Evolutionary conservation across 305 asterid species (phyloP).

Genomic region (Fraxinus latifolia): DNA sequence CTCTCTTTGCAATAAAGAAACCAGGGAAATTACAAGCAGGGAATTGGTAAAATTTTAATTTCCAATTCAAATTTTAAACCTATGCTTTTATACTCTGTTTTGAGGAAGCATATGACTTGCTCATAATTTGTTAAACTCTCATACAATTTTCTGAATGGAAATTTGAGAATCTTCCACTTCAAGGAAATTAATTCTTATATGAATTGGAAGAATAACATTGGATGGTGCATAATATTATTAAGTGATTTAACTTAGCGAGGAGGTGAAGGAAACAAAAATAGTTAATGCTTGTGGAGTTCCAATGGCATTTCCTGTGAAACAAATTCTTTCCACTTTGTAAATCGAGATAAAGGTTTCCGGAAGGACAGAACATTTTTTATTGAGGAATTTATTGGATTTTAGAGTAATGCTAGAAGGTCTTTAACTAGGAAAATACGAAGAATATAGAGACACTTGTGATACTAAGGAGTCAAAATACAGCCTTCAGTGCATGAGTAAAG

Average conservation of each 20-base stretch:
- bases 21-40: background rate
- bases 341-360: background rate
- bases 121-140: background rate
- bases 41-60: background rate
- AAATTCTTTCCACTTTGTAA: background rate
- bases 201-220: background rate
- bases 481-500: background rate
- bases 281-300: background rate
- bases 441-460: background rate
- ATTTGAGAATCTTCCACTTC: background rate
- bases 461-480: background rate
- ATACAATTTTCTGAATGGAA: background rate
- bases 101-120: background rate
- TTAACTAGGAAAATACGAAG: background rate
- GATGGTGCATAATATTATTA: background rate
- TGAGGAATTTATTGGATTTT: background rate
- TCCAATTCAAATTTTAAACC: background rate
- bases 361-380: background rate
- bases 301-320: background rate
- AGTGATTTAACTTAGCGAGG: background rate
- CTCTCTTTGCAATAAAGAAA: background rate
- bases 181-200: background rate
- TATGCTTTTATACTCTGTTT: background rate
- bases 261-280: background rate
- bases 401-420: constrained; percentile 11